These are phyloP conservation scores for Botryotinia globosa DNA, from an alignment of 2,329 filamentous ascomycete genomes.

Conservation along the genomic window DNA sequence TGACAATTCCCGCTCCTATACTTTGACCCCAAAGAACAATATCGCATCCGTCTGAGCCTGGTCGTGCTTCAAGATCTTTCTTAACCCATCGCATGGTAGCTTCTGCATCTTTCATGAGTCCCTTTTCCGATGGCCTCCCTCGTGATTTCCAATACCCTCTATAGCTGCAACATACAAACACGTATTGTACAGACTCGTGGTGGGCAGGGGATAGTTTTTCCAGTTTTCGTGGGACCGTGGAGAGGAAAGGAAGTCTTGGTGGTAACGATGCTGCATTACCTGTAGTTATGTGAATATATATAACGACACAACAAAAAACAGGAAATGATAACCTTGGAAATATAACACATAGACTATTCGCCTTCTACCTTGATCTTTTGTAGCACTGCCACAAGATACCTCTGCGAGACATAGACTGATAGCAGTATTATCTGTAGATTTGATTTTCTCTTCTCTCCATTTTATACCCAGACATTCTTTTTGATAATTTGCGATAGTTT, in stretches of 20 bases:
- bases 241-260: conserved; percentile 55
- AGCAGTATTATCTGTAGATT: conserved; percentile 61
- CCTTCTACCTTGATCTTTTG: not conserved
- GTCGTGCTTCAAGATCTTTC: conserved; percentile 38
- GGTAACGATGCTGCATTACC: conserved; percentile 60
- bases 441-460: conserved; percentile 64
- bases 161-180: conserved; percentile 54
- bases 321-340: conserved; percentile 49
- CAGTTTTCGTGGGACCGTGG: conserved; percentile 49
- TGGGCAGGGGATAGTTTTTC: conserved; percentile 35
- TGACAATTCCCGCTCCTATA: conserved; percentile 70
- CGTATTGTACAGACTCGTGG: conserved; percentile 40
- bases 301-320: conserved; percentile 13
- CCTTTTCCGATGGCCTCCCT: conserved; percentile 66
- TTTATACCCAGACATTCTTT: conserved; percentile 56
- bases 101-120: conserved; percentile 65
- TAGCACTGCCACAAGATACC: conserved; percentile 22
- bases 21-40: conserved; percentile 75
- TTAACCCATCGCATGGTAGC: conserved; percentile 63
- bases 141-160: conserved; percentile 68
- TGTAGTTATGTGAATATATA: conserved; percentile 38
- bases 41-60: conserved; percentile 24
- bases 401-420: conserved; percentile 55
- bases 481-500: conserved; percentile 64
- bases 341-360: conserved; percentile 53